Base-by-base conservation (phyloP, 352 stramenopile genomes). In the Pseudoperonospora humuli region DNA sequence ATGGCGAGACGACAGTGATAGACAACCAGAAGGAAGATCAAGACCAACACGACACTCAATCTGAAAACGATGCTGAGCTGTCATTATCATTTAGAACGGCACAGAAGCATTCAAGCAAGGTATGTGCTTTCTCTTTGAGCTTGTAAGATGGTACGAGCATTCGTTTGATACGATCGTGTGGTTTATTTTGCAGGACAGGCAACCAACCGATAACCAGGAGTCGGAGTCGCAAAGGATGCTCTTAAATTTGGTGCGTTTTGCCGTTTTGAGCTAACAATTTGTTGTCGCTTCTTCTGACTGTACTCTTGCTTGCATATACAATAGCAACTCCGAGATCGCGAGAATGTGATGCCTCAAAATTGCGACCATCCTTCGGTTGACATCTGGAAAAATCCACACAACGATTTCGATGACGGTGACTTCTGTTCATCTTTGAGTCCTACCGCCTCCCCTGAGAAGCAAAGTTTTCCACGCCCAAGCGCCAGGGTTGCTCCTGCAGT, bases 1-100 rank as follows among this genome's bases (percentile, higher is more conserved):
- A 60, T 26, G 43, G 55, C 13, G 55, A 61, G 18, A 15, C 38
- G n/a, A 25, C 25, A 10, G 23, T n/a, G n/a, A 59, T 69, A 18
- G 59, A 66, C 52, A 76, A 73, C 44, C 66, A 76, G 36, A 57
- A 56, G 35, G 54, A 73, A 49, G 46, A 60, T 7, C 33, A 70
- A 35, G 46, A 44, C 15, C 20, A 51, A 8, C 15, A 34, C 14
- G 32, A 58, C 8, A 7, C 23, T 15, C 9, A 43, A 53, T 54
- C 52, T 59, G 33, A 55, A 41, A 60, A 47, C 6, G 31, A 19
- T 4, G 25, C n/a, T 24, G 33, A 61, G 3, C 32, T 45, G 25
- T 31, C 32, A 19, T 9, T 41, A 47, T 45, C 54, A 20, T 68
- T 54, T 54, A 41, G 15, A 42, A 18, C 38, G 11, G 40, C 37